phyloP scores from a whole-genome alignment of 176 grass and related monocot species.

The Triticum timopheevii region DNA sequence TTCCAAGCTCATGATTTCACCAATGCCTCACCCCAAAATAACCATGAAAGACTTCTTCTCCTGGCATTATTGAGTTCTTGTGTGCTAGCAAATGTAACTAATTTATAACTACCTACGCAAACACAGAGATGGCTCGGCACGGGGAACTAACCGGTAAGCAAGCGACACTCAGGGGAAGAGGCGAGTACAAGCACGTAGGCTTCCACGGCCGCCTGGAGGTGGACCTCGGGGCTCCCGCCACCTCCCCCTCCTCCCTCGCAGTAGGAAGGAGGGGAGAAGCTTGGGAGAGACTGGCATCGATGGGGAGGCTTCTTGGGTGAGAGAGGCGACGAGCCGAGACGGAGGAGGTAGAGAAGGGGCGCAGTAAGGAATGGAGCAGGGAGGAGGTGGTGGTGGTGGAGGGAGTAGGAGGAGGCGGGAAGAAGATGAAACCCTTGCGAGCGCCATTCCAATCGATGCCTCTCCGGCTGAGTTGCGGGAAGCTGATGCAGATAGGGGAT shows the following conservation, averaged over 20 bases:
- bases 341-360: conserved; percentile 22
- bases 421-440: conserved; percentile 44
- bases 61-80: background rate
- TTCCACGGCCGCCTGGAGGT: conserved; percentile 55
- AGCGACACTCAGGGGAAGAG: background rate
- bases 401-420: background rate
- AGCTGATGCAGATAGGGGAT: background rate
- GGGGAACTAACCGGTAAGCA: background rate
- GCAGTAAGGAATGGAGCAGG: conserved; percentile 34
- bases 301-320: background rate
- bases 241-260: conserved; percentile 8
- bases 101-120: background rate
- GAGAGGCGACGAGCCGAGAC: background rate
- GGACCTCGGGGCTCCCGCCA: conserved; percentile 14
- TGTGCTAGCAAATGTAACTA: background rate
- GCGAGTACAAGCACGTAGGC: conserved; percentile 72
- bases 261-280: background rate
- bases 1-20: background rate
- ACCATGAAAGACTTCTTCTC: background rate
- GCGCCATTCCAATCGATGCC: conserved; percentile 29
- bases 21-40: background rate
- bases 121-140: background rate
- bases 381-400: background rate
- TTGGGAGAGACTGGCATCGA: conserved; percentile 19
- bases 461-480: background rate